Evolutionary conservation across 352 stramenopile species (phyloP).

Genomic region (Phytopythium vexans): DNA sequence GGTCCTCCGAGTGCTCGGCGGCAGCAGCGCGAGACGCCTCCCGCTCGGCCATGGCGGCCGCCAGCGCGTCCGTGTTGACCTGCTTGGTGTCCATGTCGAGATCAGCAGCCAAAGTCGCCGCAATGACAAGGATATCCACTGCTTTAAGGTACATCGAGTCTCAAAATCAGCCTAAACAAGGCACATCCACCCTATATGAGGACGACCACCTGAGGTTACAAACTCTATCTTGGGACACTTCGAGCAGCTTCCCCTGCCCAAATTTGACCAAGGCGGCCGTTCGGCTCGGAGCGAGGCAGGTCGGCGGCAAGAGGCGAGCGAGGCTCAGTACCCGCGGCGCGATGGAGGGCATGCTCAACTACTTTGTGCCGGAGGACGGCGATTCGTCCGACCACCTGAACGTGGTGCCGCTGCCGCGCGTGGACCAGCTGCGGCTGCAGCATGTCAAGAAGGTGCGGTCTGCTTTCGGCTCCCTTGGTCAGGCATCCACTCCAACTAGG

Average conservation of each 20-base stretch:
- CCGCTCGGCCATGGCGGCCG: slow-evolving; percentile 27
- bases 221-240: too few relatives aligned
- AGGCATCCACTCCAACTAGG: neutral
- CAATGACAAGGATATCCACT: too few relatives aligned
- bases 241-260: too few relatives aligned
- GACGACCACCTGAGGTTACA: too few relatives aligned
- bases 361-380: slow-evolving; percentile 84
- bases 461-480: neutral
- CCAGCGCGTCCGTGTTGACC: slow-evolving; percentile 35
- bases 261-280: too few relatives aligned
- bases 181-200: too few relatives aligned
- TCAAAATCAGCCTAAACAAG: too few relatives aligned
- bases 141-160: too few relatives aligned
- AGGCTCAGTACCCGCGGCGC: neutral
- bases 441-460: slow-evolving; percentile 76
- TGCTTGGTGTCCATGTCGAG: slow-evolving; percentile 11
- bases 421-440: slow-evolving; percentile 67
- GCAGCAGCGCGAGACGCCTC: slow-evolving; percentile 2
- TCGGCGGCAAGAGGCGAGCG: neutral
- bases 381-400: slow-evolving; percentile 86
- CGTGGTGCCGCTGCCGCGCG: slow-evolving; percentile 74
- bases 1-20: neutral
- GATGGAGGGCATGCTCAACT: slow-evolving; percentile 88
- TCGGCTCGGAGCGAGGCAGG: neutral
- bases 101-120: too few relatives aligned